These are phyloP conservation scores for Penicillium verhagenii DNA, from an alignment of 495 filamentous ascomycete species.

Conservation along the genomic window DNA sequence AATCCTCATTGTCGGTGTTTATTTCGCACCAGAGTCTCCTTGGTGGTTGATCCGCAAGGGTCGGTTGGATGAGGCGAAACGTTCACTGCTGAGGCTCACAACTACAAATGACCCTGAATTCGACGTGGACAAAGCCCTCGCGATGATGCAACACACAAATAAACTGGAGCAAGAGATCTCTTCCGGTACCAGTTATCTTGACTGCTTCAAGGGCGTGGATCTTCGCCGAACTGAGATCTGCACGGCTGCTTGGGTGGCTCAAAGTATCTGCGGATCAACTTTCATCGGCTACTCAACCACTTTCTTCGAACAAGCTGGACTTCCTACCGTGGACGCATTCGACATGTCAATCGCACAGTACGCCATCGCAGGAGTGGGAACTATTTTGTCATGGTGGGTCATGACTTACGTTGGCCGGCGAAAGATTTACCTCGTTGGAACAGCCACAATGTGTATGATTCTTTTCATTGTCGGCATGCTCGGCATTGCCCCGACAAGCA, in stretches of 20 bases:
- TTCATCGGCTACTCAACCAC: conserved; percentile 71
- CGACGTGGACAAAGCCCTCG: conserved; percentile 70
- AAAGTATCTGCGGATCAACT: conserved; percentile 65
- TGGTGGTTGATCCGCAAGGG: conserved; percentile 82
- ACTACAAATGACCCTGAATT: conserved; percentile 58
- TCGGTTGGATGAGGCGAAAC: conserved; percentile 64
- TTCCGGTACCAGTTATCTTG: conserved; percentile 62
- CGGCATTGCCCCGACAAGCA: conserved; percentile 45
- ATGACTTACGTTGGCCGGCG: conserved; percentile 64
- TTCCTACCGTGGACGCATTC: conserved; percentile 54
- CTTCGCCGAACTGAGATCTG: conserved; percentile 70
- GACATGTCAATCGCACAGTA: conserved; percentile 66
- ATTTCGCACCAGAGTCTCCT: conserved; percentile 71
- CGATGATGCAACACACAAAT: conserved; percentile 84
- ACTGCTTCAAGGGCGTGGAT: conserved; percentile 76
- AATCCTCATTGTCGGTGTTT: conserved; percentile 68
- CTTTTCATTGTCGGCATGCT: conserved; percentile 65
- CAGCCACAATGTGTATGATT: conserved; percentile 54
- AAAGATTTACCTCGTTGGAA: conserved; percentile 61
- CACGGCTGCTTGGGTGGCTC: conserved; percentile 60
- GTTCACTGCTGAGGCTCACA: conserved; percentile 64
- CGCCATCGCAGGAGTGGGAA: conserved; percentile 62
- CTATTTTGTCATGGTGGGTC: conserved; percentile 64
- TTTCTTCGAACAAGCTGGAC: conserved; percentile 66
- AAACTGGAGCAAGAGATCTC: conserved; percentile 70